Base-by-base conservation (phyloP, 768 basidiomycete genomes). In the Amylocystis lapponica region DNA sequence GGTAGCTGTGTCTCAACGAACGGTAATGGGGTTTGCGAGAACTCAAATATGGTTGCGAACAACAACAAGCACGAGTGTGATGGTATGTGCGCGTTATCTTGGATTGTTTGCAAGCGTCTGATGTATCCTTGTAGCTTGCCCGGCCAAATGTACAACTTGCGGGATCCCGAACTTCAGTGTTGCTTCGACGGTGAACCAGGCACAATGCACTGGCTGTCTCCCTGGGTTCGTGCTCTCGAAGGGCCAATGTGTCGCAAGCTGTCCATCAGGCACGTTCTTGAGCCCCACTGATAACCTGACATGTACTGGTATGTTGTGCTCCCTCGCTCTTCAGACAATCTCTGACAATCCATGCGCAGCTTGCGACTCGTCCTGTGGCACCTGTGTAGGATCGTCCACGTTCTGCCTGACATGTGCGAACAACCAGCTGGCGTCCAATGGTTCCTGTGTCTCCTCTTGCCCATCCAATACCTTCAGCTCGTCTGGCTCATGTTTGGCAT, bases 21-120 rank as follows among this genome's bases (percentile, higher is more conserved):
- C 55, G 63, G 63, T 13, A 71, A 76, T 47, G 92, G 92, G 3
- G 76, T 87, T 8, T 95, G 92, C 64, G 66, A 75, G 34, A 80
- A 79, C 6, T 73, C 85, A 9, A 75, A 69, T 35, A 66, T 86
- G 49, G 75, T 93, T 27, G 88, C 79, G 17, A 85, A 95, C 52
- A 89, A 88, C 52, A 72, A 75, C 58, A 93, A 91, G 65, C 66
- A 74, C n/a, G 78, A 81, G 53, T 94, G 91, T 56, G 87, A 93
- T 55, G 76, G 89, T 90, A 55, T 62, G 84, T n/a, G n/a, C n/a
- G n/a, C n/a, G n/a, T 72, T 29, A 40, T 21, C 27, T 39, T 35
- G 33, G 23, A 5, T 11, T 5, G 2, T 16, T 43, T 27, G 31
- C 36, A 31, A 43, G 14, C 17, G 38, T 14, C 13, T n/a, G 1